phyloP scores from a whole-genome alignment of 805 yeast genomes.

The Cyberlindnera samutprakarnensis region DNA sequence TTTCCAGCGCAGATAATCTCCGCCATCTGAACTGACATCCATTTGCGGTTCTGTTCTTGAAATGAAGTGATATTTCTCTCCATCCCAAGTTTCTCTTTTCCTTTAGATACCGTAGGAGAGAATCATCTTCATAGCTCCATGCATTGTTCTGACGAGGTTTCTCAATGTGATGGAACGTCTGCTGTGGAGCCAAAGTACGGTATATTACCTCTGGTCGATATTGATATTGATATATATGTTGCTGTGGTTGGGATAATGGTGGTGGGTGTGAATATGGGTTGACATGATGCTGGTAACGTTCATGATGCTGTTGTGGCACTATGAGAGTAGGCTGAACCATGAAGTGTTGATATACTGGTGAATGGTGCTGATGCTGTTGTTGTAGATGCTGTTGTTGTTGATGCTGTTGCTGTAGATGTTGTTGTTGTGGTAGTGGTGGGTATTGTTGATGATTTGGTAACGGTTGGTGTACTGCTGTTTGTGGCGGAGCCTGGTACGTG shows the following conservation, averaged over 20 bases:
- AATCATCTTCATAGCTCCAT: conserved; percentile 65
- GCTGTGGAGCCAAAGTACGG: too few relatives aligned
- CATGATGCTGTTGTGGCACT: conserved; percentile 4
- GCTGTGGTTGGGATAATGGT: conserved; percentile 1
- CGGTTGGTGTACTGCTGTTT: not conserved
- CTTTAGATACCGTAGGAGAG: conserved; percentile 50
- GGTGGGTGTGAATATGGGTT: conserved; percentile 1
- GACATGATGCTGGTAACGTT: not conserved
- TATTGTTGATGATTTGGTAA: conserved; percentile 1
- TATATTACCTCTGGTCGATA: conserved; percentile 1
- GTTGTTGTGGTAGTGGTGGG: conserved; percentile 3
- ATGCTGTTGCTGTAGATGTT: conserved; percentile 1
- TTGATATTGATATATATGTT: not conserved
- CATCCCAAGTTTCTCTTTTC: conserved; percentile 67
- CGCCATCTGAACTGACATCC: conserved; percentile 79
- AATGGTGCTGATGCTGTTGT: conserved; percentile 6
- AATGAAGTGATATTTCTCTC: conserved; percentile 66
- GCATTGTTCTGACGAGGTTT: conserved; percentile 26
- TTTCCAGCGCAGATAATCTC: conserved; percentile 26
- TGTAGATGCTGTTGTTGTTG: conserved; percentile 6
- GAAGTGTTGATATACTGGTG: too few relatives aligned
- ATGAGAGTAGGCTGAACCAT: too few relatives aligned
- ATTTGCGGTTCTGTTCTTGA: conserved; percentile 63
- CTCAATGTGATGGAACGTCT: conserved; percentile 3
- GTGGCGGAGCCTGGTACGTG: too few relatives aligned